phyloP scores from a whole-genome alignment of 2,329 filamentous ascomycete genomes.

The Penicillium sp. region DNA sequence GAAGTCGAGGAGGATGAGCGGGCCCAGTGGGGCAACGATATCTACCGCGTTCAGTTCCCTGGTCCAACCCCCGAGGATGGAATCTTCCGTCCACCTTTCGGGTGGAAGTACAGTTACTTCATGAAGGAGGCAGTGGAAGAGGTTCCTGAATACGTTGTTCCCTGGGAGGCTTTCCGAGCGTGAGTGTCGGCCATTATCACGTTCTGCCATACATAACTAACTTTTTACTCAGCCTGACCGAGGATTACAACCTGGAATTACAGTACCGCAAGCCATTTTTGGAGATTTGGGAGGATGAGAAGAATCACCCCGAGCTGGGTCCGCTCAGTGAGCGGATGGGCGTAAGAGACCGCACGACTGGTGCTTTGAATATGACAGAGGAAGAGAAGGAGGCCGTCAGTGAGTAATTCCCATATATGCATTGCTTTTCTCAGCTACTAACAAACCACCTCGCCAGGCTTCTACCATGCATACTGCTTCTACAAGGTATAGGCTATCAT shows the following conservation, averaged over 20 bases:
- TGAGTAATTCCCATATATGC: constrained; percentile 28
- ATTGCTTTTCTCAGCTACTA: constrained; percentile 6
- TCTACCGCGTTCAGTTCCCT: constrained; percentile 88
- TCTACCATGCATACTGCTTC: constrained; percentile 95
- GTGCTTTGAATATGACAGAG: constrained; percentile 67
- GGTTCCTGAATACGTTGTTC: constrained; percentile 95
- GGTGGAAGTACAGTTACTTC: constrained; percentile 98
- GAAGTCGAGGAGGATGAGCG: constrained; percentile 61
- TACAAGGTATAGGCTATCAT: constrained; percentile 72
- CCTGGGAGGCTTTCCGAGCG: constrained; percentile 95
- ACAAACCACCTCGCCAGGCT: constrained; percentile 44
- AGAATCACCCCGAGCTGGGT: constrained; percentile 76
- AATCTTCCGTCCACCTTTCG: constrained; percentile 88
- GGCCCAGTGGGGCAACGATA: constrained; percentile 85
- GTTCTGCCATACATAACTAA: constrained; percentile 6
- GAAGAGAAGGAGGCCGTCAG: constrained; percentile 90
- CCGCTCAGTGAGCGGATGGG: constrained; percentile 94
- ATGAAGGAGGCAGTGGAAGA: constrained; percentile 94
- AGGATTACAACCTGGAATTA: constrained; percentile 94
- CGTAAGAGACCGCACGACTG: constrained; percentile 69
- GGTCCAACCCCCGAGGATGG: constrained; percentile 79
- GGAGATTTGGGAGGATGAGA: constrained; percentile 90
- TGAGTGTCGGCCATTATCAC: constrained; percentile 26
- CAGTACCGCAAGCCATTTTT: constrained; percentile 89
- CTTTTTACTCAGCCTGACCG: constrained; percentile 59